A percentile compares a stretch with the other conserved stretches of the same genome.
phyloP scores from a whole-genome alignment of 805 yeast species.

The Saturnispora gosingensis region DNA sequence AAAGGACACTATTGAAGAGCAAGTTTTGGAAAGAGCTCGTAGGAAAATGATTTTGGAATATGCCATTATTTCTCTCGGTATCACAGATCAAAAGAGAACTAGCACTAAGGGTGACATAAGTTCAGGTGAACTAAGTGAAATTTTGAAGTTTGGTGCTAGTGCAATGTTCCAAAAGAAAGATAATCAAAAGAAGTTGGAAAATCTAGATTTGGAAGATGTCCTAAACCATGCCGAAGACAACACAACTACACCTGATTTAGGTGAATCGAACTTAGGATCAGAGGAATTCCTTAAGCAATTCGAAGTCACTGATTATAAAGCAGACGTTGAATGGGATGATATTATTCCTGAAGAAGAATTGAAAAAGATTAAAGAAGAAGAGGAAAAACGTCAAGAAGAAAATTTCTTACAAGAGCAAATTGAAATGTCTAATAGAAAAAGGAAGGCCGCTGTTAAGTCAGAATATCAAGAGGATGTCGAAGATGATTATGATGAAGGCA shows the following conservation, averaged over 20 bases:
- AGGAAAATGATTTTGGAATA: slow-evolving; percentile 97
- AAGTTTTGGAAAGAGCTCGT: slow-evolving; percentile 91
- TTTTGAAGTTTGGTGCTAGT: slow-evolving; percentile 96
- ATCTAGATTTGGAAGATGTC: slow-evolving; percentile 91
- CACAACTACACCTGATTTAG: slow-evolving; percentile 89
- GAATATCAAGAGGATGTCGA: slow-evolving; percentile 32
- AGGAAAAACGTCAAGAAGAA: slow-evolving; percentile 78
- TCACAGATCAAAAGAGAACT: slow-evolving; percentile 59
- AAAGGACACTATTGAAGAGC: slow-evolving; percentile 96
- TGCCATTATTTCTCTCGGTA: slow-evolving; percentile 93
- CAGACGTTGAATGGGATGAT: slow-evolving; percentile 98
- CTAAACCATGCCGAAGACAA: slow-evolving; percentile 96
- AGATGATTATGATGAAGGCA: slow-evolving; percentile 27
- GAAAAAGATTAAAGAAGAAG: slow-evolving; percentile 81
- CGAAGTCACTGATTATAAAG: slow-evolving; percentile 97
- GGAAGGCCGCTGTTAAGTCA: slow-evolving; percentile 55
- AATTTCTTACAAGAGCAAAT: slow-evolving; percentile 82
- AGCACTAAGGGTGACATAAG: slow-evolving; percentile 62
- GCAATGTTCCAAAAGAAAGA: slow-evolving; percentile 93
- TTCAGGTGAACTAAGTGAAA: slow-evolving; percentile 79
- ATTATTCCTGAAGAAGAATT: slow-evolving; percentile 94
- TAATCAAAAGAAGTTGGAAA: slow-evolving; percentile 91
- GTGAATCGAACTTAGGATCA: slow-evolving; percentile 96
- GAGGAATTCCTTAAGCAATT: slow-evolving; percentile 96
- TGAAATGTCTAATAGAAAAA: slow-evolving; percentile 74